A percentile compares a stretch with the other conserved stretches of the same genome.
phyloP scores from a whole-genome alignment of 768 basidiomycete genomes.

The Pleurotus djamor region DNA sequence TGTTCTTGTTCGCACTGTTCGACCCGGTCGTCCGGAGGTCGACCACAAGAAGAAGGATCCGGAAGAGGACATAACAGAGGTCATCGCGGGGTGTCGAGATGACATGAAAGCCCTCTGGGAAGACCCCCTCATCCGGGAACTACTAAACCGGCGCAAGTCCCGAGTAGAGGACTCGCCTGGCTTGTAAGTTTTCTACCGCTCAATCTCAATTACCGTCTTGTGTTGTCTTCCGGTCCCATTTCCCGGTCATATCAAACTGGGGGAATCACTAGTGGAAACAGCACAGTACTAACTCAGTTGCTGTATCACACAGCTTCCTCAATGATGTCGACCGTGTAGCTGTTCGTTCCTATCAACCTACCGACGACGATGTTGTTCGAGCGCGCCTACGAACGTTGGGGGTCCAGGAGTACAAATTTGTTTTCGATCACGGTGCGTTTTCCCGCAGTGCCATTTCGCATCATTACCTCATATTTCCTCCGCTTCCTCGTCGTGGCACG shows the following conservation, averaged over 20 bases:
- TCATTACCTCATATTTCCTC: not conserved
- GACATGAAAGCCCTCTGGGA: conserved; percentile 72
- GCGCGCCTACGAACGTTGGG: conserved; percentile 78
- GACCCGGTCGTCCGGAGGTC: conserved; percentile 20
- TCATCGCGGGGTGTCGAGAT: conserved; percentile 58
- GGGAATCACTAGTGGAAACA: not conserved
- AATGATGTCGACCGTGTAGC: conserved; percentile 69
- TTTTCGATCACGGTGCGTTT: conserved; percentile 58
- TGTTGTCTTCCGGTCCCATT: not conserved
- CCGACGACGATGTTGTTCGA: conserved; percentile 74
- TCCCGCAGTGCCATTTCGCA: not conserved
- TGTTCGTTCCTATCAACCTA: conserved; percentile 59
- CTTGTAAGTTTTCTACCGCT: conserved; percentile 50
- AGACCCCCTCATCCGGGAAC: conserved; percentile 60
- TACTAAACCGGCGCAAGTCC: conserved; percentile 49
- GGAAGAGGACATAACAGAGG: conserved; percentile 55
- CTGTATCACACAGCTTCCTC: conserved; percentile 49
- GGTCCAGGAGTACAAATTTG: conserved; percentile 71
- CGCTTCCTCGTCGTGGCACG: not conserved
- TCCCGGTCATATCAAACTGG: not conserved
- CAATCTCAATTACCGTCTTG: not conserved
- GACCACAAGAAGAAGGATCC: conserved; percentile 30
- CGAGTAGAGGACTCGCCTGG: conserved; percentile 70
- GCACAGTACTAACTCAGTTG: not conserved
- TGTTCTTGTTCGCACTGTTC: conserved; percentile 47